Evolutionary conservation across 2,329 filamentous ascomycete genomes (phyloP).

Genomic region (Penicillium corylophilum): DNA sequence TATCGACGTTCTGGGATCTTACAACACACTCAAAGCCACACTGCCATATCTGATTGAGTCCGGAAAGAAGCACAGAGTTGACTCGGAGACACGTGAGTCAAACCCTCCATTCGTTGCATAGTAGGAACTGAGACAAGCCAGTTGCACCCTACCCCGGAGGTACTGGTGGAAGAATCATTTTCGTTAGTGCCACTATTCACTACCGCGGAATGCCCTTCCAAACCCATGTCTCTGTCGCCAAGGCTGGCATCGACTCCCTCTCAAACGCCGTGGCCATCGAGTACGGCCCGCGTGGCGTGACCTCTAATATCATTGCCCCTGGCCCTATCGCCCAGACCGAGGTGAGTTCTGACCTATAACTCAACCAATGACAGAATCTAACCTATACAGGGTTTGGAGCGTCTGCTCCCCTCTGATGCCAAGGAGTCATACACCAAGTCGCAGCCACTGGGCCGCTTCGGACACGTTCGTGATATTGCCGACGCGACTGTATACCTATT

Average conservation of each 20-base stretch:
- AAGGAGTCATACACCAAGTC: constrained; percentile 47
- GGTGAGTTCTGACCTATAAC: constrained; percentile 20
- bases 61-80: constrained; percentile 61
- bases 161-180: constrained; percentile 81
- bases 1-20: constrained; percentile 91
- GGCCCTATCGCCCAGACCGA: constrained; percentile 86
- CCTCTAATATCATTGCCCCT: constrained; percentile 83
- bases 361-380: neutral
- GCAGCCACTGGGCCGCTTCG: constrained; percentile 74
- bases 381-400: constrained; percentile 58
- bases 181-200: constrained; percentile 87
- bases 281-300: constrained; percentile 82
- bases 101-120: neutral
- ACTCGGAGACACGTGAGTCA: constrained; percentile 53
- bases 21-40: constrained; percentile 91
- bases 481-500: constrained; percentile 91
- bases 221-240: constrained; percentile 85
- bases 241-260: constrained; percentile 85
- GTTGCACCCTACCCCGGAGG: constrained; percentile 45
- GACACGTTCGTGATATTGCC: constrained; percentile 80
- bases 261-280: constrained; percentile 78
- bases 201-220: constrained; percentile 84
- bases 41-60: constrained; percentile 77
- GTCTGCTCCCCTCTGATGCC: constrained; percentile 57
- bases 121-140: constrained; percentile 13